These are phyloP conservation scores for Cynara cardunculus DNA, from an alignment of 129 eudicot species.

Conservation along the genomic window DNA sequence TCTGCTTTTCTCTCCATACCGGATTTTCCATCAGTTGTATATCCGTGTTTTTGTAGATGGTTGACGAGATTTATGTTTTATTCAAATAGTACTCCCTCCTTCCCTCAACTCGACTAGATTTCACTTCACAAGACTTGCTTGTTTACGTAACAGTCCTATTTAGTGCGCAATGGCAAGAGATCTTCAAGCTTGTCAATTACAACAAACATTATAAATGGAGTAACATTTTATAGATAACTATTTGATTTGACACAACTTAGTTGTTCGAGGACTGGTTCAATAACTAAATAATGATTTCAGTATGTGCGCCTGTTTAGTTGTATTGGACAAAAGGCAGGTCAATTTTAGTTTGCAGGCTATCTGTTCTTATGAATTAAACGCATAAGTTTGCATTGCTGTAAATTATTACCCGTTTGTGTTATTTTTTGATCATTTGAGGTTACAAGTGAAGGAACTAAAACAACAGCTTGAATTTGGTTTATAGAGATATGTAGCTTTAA, in stretches of 20 bases:
- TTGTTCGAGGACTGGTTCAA: not conserved
- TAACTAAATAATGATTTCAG: not conserved
- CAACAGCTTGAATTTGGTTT: constrained; percentile 5
- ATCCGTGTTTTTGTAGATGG: not conserved
- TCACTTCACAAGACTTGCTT: not conserved
- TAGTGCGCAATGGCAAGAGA: not conserved
- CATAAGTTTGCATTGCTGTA: not conserved
- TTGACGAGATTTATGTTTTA: not conserved
- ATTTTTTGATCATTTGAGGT: constrained; percentile 15
- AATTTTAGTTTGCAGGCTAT: not conserved
- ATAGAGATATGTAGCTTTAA: constrained; percentile 82
- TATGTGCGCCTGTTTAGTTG: not conserved
- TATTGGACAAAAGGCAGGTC: not conserved
- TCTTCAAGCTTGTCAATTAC: not conserved
- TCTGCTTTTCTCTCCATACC: not conserved
- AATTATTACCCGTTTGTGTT: not conserved
- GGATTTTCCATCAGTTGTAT: not conserved
- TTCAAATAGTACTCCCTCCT: not conserved
- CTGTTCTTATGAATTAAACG: not conserved
- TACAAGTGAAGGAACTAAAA: not conserved
- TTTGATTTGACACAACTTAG: not conserved
- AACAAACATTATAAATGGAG: not conserved
- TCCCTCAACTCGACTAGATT: not conserved
- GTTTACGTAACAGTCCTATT: not conserved
- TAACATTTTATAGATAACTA: not conserved